A percentile compares a stretch with the other conserved stretches of the same genome.
These are phyloP conservation scores for Thelephora aurantiotincta DNA, from an alignment of 768 basidiomycete species.

Conservation along the genomic window DNA sequence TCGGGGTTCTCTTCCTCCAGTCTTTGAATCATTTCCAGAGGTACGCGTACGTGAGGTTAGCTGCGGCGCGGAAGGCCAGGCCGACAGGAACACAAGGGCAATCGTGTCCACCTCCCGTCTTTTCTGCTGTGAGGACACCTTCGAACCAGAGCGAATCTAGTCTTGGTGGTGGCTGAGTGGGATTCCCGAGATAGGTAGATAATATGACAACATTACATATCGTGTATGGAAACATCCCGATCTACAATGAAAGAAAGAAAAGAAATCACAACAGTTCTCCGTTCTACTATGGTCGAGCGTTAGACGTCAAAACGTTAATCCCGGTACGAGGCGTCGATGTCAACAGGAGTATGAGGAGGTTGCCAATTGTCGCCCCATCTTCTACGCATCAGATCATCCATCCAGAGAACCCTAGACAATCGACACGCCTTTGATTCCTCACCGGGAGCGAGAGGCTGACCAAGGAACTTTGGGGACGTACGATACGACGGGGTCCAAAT, in stretches of 20 bases:
- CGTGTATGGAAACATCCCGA: no score
- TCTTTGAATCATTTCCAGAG: slow-evolving; percentile 81
- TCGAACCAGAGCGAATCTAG: slow-evolving; percentile 34
- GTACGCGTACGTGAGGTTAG: slow-evolving; percentile 76
- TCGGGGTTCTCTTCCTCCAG: slow-evolving; percentile 66
- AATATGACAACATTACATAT: no score
- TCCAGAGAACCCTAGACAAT: not conserved
- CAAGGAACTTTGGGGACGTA: not conserved
- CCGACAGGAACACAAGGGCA: slow-evolving; percentile 19
- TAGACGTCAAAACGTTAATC: no score
- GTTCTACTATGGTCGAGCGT: no score
- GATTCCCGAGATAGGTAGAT: not conserved
- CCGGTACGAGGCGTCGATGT: not conserved
- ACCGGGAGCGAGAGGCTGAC: not conserved
- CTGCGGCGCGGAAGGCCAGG: slow-evolving; percentile 45
- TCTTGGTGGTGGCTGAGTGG: slow-evolving; percentile 19
- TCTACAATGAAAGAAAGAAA: no score
- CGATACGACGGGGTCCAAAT: slow-evolving; percentile 5
- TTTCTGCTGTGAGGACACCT: slow-evolving; percentile 22
- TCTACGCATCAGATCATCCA: not conserved
- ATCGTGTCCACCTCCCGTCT: slow-evolving; percentile 19
- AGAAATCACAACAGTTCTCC: no score
- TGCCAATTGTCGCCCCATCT: not conserved
- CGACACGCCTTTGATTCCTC: not conserved
- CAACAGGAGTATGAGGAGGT: not conserved